Evolutionary conservation across 768 basidiomycete species (phyloP).

Genomic region (Pisolithus marmoratus): DNA sequence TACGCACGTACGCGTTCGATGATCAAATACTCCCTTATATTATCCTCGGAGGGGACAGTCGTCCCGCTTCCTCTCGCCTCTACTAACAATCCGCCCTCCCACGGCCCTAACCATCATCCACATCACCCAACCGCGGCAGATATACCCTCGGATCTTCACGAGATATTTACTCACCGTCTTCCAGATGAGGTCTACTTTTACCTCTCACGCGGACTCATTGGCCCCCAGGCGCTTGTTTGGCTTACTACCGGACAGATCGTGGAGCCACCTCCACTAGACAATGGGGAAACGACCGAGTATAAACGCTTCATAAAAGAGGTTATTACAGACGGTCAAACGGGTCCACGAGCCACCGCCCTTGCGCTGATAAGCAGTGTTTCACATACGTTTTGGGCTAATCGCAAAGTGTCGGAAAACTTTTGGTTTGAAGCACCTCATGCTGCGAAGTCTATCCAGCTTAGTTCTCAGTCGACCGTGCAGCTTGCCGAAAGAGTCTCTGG

Average conservation of each 20-base stretch:
- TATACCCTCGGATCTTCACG: slow-evolving; percentile 86
- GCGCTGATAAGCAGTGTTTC: slow-evolving; percentile 80
- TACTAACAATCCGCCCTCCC: slow-evolving; percentile 38
- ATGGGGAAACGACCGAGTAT: slow-evolving; percentile 94
- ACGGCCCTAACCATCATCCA: slow-evolving; percentile 49
- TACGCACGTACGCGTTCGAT: slow-evolving; percentile 88
- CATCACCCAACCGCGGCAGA: slow-evolving; percentile 79
- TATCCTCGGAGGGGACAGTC: slow-evolving; percentile 82
- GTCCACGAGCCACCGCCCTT: slow-evolving; percentile 85
- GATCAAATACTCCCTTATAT: slow-evolving; percentile 84
- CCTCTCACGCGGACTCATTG: slow-evolving; percentile 85
- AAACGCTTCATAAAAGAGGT: slow-evolving; percentile 93
- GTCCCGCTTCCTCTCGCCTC: slow-evolving; percentile 69
- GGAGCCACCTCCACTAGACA: slow-evolving; percentile 86
- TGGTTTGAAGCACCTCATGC: slow-evolving; percentile 65
- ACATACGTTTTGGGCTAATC: slow-evolving; percentile 75
- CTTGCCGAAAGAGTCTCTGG: slow-evolving; percentile 81
- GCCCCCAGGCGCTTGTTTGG: slow-evolving; percentile 92
- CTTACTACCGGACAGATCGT: slow-evolving; percentile 81
- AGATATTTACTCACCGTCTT: slow-evolving; percentile 89
- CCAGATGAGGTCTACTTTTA: slow-evolving; percentile 98
- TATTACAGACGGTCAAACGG: slow-evolving; percentile 90
- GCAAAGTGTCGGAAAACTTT: slow-evolving; percentile 66
- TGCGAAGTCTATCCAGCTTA: slow-evolving; percentile 63
- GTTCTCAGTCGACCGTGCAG: slow-evolving; percentile 72